A percentile compares a stretch with the other conserved stretches of the same genome.
phyloP scores from a whole-genome alignment of 441 rosid genomes.

The Syzygium malaccense region DNA sequence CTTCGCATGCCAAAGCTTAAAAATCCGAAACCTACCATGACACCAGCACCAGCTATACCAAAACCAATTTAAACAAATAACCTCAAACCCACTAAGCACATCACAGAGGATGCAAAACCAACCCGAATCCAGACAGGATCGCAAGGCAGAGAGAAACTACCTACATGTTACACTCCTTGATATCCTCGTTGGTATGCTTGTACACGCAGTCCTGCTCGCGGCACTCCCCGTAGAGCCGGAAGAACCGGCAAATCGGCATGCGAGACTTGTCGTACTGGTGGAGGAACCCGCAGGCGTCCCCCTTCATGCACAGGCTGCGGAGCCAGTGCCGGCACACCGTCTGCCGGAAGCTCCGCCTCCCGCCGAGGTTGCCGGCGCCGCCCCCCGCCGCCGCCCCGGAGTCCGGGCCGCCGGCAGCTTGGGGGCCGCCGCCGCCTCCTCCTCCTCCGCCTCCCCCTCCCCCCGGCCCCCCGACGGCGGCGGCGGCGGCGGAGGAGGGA shows the following conservation, averaged over 20 bases:
- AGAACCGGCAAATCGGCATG: conserved; percentile 95
- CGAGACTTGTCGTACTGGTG: conserved; percentile 97
- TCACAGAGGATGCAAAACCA: background rate
- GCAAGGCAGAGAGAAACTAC: background rate
- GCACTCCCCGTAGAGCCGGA: conserved; percentile 87
- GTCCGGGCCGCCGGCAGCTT: conserved; percentile 11
- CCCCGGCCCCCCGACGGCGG: background rate
- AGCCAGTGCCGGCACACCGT: conserved; percentile 99
- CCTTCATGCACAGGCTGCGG: conserved; percentile 97
- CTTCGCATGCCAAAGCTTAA: background rate
- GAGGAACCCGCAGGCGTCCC: conserved; percentile 96
- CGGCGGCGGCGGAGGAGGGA: background rate
- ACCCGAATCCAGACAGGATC: background rate
- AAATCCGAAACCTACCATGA: background rate
- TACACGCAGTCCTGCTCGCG: conserved; percentile 97
- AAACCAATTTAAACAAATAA: background rate
- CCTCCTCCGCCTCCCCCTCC: background rate
- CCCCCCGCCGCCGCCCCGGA: conserved; percentile 1
- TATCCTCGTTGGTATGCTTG: conserved; percentile 94
- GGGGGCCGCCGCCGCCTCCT: background rate
- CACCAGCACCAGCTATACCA: background rate
- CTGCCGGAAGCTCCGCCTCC: conserved; percentile 88
- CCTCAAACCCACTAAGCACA: background rate
- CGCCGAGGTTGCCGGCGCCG: conserved; percentile 23
- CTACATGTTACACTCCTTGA: conserved; percentile 98